Base-by-base conservation (phyloP, 2,329 filamentous ascomycete genomes). In the Allantophomopsis cytisporea region DNA sequence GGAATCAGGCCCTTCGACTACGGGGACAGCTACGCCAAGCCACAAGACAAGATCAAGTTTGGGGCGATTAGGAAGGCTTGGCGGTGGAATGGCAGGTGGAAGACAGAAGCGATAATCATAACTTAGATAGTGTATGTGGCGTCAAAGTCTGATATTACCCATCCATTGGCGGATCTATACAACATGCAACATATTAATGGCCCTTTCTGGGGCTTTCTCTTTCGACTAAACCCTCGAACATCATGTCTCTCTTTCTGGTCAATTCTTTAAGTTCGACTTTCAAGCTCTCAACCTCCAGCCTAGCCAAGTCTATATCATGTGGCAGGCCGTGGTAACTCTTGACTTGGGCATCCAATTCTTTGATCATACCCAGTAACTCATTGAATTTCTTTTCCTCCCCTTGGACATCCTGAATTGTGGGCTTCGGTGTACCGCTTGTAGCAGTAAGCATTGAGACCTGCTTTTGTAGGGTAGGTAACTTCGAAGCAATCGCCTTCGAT, bases 201-300 rank as follows among this genome's bases (percentile, higher is more conserved):
- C 11, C 23, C 23, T 28, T 28, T 28, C 23, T 28, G 3, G 73
- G 73, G 39, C 71, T 76, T 52, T 75, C 71, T 32, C 67, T 64
- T 49, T 77, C 74, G 2, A 85, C 75, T 36, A 91, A 55, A 2
- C 68, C 71, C 54, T 89, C 85, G 54, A 94, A 93, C 40, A 85
- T 65, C 21, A 63, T 68, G 55, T 94, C 85, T 39, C 87, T 71
- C 48, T 69, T 67, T 46, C 66, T 66, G 20, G 69, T 77, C 38
- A 85, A 60, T 8, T 62, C 60, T 31, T 69, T 66, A 35, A 94
- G 62, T 51, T 86, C 75, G 2, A 63, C 61, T 43, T 82, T 72
- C 34, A 87, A 60, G 21, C 67, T 63, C 46, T 83, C 80, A 20
- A 94, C 66, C 54, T 84, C 77, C n/a, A 65, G 60, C 48, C 79